phyloP scores from a whole-genome alignment of 2,329 filamentous ascomycete species.

The Diplocarpon rosae region DNA sequence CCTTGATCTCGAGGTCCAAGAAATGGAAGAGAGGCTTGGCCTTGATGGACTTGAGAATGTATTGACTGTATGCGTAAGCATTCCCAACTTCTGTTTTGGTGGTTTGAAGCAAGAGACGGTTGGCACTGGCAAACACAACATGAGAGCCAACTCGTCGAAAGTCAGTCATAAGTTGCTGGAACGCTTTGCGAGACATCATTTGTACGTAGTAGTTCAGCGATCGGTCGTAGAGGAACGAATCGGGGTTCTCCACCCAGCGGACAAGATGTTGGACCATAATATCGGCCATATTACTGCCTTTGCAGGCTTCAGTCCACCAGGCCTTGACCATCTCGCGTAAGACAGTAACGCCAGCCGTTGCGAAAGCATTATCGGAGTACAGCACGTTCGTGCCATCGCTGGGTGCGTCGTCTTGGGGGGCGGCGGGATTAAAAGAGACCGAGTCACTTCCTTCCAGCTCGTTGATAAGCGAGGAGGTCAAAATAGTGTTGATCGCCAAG shows the following conservation, averaged over 20 bases:
- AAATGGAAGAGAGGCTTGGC: slow-evolving; percentile 94
- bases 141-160: slow-evolving; percentile 92
- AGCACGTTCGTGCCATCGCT: slow-evolving; percentile 58
- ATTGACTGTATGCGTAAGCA: slow-evolving; percentile 92
- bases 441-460: slow-evolving; percentile 87
- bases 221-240: slow-evolving; percentile 89
- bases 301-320: slow-evolving; percentile 94
- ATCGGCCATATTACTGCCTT: slow-evolving; percentile 87
- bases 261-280: slow-evolving; percentile 95
- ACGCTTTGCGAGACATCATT: slow-evolving; percentile 95
- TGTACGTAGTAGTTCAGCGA: slow-evolving; percentile 95
- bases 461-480: slow-evolving; percentile 93
- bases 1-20: slow-evolving; percentile 90
- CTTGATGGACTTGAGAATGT: slow-evolving; percentile 96
- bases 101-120: slow-evolving; percentile 83
- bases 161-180: slow-evolving; percentile 93
- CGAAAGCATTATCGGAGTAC: slow-evolving; percentile 81
- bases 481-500: slow-evolving; percentile 91
- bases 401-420: slow-evolving; percentile 44
- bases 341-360: slow-evolving; percentile 81
- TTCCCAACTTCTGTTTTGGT: slow-evolving; percentile 95
- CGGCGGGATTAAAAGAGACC: slow-evolving; percentile 71
- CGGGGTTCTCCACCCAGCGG: slow-evolving; percentile 89
- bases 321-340: slow-evolving; percentile 96
- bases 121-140: slow-evolving; percentile 87